A percentile compares a stretch with the other conserved stretches of the same genome.
Evolutionary conservation across 192 early-diverging fungal species (phyloP).

Genomic region (Coemansia umbellata): DNA sequence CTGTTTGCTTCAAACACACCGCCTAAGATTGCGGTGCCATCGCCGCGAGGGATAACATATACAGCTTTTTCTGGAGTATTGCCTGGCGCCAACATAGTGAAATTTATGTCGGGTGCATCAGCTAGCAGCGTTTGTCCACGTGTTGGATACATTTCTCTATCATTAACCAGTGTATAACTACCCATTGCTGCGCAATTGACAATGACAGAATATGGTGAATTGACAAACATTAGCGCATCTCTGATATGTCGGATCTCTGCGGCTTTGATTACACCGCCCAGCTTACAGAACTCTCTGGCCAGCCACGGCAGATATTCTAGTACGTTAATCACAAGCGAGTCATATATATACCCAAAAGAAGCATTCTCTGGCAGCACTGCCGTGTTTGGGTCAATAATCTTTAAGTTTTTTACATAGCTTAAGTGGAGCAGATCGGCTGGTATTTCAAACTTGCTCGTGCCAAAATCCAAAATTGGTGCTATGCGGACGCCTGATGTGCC

Average conservation of each 20-base stretch:
- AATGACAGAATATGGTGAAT: constrained; percentile 26
- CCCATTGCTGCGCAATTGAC: constrained; percentile 76
- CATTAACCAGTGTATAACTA: constrained; percentile 61
- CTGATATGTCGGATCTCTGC: constrained; percentile 38
- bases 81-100: neutral
- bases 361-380: constrained; percentile 4
- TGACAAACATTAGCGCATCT: constrained; percentile 10
- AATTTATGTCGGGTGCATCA: neutral
- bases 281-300: constrained; percentile 43
- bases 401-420: neutral
- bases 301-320: constrained; percentile 67
- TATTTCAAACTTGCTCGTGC: neutral
- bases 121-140: constrained; percentile 77
- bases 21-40: constrained; percentile 74
- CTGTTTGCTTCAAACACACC: constrained; percentile 50
- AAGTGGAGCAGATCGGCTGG: neutral
- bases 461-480: constrained; percentile 4
- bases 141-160: constrained; percentile 64
- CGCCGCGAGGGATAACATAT: constrained; percentile 82
- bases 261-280: constrained; percentile 54
- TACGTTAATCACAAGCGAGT: constrained; percentile 58
- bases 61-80: constrained; percentile 33
- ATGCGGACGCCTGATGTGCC: constrained; percentile 6
- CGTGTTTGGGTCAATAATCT: neutral
- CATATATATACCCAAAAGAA: constrained; percentile 6